These are phyloP conservation scores for Penicillium cosmopolitanum DNA, from an alignment of 495 filamentous ascomycete genomes.

Conservation along the genomic window DNA sequence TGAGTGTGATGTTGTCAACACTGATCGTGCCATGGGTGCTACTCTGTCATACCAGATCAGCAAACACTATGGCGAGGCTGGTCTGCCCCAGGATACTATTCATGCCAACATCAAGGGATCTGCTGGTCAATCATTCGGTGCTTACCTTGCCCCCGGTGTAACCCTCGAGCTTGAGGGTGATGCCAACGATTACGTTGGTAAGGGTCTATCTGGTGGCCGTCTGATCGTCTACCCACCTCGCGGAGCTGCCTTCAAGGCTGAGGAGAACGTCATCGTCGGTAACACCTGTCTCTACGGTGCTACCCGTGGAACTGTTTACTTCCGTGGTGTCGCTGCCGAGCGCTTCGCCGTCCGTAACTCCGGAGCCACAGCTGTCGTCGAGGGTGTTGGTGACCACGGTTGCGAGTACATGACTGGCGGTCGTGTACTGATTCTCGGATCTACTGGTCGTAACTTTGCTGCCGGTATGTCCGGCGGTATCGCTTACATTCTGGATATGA, in stretches of 20 bases:
- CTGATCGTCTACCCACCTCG: conserved; percentile 97
- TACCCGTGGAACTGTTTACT: conserved; percentile 91
- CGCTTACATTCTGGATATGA: conserved; percentile 92
- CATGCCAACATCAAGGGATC: conserved; percentile 99
- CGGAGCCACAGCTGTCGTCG: conserved; percentile 93
- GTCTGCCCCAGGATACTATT: conserved; percentile 91
- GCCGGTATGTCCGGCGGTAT: conserved; percentile 99
- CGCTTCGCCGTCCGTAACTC: conserved; percentile 99
- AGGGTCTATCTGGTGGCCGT: conserved; percentile 93
- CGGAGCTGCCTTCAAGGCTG: conserved; percentile 91
- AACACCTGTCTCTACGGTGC: conserved; percentile 98
- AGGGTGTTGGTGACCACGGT: conserved; percentile 96
- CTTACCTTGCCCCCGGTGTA: conserved; percentile 91
- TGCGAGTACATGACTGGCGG: conserved; percentile 99
- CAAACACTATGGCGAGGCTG: conserved; percentile 86
- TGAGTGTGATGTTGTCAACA: conserved; percentile 98
- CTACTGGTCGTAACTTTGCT: conserved; percentile 98
- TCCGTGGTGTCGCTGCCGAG: conserved; percentile 96
- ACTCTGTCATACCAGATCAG: conserved; percentile 97
- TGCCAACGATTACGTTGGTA: conserved; percentile 97
- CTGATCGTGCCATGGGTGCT: conserved; percentile 91
- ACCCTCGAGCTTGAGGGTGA: conserved; percentile 98
- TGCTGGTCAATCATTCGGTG: conserved; percentile 96
- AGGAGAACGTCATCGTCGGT: conserved; percentile 96
- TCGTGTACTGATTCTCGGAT: conserved; percentile 85